Base-by-base conservation (phyloP, 2,329 filamentous ascomycete genomes). In the Domatiomyces catenatus region DNA sequence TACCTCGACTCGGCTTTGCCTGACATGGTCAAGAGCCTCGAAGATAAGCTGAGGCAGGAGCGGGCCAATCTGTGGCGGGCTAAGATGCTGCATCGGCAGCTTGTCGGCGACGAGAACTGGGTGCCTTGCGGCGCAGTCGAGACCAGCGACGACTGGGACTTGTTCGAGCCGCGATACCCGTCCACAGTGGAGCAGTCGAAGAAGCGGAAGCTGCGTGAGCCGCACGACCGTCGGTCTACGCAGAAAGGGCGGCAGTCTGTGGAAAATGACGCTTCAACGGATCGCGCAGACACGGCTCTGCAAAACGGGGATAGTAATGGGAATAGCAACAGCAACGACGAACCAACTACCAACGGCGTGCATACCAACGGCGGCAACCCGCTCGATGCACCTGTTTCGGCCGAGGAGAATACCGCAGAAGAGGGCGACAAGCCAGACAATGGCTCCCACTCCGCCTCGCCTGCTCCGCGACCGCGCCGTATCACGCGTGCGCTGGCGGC, bases 51-150 rank as follows among this genome's bases (percentile, higher is more conserved):
- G 44, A 71, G 77, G 36, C 71, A 75, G 59, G 79, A 82, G 60
- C 69, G 72, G 39, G 68, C 71, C 52, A 69, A 72, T 8, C 66
- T 81, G 24, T 76, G 73, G 68, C 73, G 72, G 49, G 74, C 77
- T 18, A 79, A 80, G 60, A 72, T 72, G 51, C 61, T 82, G 42
- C 70, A 79, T 54, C 71, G 73, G 52, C 70, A 75, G 53, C 73
- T 83, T 39, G 68, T 79, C 46, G 79, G 79, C 8, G 79, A 83
- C 59, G 69, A 73, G 10, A 68, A 70, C 12, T 83, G 77, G 73
- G 73, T 77, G 56, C 77, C 78, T 3, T 72, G 71, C 55, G 76
- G 71, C 32, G 60, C 66, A 36, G 68, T 78, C 18, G 73, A 79
- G 53, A 72, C 71, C 10, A 63, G 66, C 4, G 67, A 71, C 45